Percentiles rank a stretch among this genome's conserved stretches.
phyloP scores from a whole-genome alignment of 192 early-diverging fungal genomes.

The Dissophora globulifera region DNA sequence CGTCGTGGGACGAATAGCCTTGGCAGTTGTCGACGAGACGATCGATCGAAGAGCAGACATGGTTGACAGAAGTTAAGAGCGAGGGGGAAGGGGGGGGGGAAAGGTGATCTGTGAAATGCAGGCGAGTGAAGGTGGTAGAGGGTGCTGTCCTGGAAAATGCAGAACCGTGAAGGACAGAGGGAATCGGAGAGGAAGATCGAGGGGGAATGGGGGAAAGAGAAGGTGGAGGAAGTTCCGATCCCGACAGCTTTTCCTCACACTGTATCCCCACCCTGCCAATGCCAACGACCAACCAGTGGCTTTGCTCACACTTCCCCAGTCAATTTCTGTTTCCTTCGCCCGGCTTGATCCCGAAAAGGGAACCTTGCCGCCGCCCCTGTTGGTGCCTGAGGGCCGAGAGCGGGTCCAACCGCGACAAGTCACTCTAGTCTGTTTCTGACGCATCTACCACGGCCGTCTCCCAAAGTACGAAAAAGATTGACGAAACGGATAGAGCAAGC shows the following conservation, averaged over 20 bases:
- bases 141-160: not conserved
- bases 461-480: too few species aligned
- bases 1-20: conserved; percentile 26
- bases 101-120: too few species aligned
- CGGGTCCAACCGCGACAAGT: too few species aligned
- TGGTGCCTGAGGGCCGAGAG: too few species aligned
- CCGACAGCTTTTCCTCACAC: not conserved
- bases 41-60: conserved; percentile 52
- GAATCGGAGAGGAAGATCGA: not conserved
- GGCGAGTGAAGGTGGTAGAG: not conserved
- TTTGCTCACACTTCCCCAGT: too few species aligned
- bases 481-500: not conserved
- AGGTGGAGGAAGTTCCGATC: conserved; percentile 7
- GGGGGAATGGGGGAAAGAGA: not conserved
- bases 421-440: too few species aligned
- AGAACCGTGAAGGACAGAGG: not conserved
- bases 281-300: too few species aligned
- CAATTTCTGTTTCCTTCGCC: too few species aligned
- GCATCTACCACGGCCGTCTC: too few species aligned
- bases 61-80: conserved; percentile 3
- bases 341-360: conserved; percentile 8
- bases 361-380: not conserved
- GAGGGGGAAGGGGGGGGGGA: not conserved
- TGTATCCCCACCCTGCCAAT: too few species aligned
- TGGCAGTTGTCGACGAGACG: conserved; percentile 34